These are phyloP conservation scores for Trichoderma endophyticum DNA, from an alignment of 2,329 filamentous ascomycete species.

Conservation along the genomic window DNA sequence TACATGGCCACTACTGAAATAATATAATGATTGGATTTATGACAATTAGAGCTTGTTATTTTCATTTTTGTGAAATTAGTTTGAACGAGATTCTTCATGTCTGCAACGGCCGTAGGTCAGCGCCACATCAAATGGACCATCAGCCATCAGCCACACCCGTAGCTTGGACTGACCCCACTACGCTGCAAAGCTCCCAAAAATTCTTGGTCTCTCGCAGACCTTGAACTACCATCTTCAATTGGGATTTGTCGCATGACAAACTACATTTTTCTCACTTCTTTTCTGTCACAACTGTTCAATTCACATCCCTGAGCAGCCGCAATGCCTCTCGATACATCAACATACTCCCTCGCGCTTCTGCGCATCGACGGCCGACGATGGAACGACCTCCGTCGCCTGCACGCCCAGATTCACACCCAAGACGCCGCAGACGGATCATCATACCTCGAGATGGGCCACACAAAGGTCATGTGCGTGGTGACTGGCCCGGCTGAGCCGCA, in stretches of 20 bases:
- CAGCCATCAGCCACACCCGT: constrained; percentile 11
- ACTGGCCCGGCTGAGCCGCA: constrained; percentile 73
- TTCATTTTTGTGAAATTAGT: not conserved
- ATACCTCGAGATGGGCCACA: constrained; percentile 96
- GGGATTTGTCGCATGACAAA: not conserved
- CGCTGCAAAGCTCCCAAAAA: constrained; percentile 16
- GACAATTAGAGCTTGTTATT: not conserved
- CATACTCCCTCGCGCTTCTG: constrained; percentile 81
- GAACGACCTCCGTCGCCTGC: constrained; percentile 90
- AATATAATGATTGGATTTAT: not conserved
- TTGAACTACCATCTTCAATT: not conserved
- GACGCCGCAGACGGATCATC: constrained; percentile 88
- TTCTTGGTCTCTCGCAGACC: not conserved
- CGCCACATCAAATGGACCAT: not conserved
- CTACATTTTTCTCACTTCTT: too few relatives aligned
- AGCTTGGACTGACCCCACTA: constrained; percentile 14
- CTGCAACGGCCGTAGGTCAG: not conserved
- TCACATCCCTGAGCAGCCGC: not conserved
- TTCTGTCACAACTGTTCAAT: not conserved
- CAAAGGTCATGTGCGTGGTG: constrained; percentile 91
- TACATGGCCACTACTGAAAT: not conserved
- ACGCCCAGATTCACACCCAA: constrained; percentile 88
- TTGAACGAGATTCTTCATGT: not conserved
- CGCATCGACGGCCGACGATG: constrained; percentile 83
- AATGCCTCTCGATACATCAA: constrained; percentile 95